Evolutionary conservation across 305 asterid species (phyloP).

Genomic region (Fraxinus sp.): DNA sequence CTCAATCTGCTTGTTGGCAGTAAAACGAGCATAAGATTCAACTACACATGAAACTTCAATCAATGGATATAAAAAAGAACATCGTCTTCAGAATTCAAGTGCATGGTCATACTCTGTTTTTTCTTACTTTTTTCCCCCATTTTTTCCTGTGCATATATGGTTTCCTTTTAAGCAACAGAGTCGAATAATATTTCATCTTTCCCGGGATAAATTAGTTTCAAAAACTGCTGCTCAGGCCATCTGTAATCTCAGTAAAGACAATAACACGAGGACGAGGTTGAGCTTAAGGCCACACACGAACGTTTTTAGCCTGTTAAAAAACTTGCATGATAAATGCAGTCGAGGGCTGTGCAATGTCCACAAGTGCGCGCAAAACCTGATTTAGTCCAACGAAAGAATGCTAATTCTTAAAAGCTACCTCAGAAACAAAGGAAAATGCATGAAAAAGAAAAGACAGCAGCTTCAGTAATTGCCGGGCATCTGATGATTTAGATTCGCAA

Average conservation of each 20-base stretch:
- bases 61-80: neutral
- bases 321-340: neutral
- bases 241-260: neutral
- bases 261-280: neutral
- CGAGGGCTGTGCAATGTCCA: neutral
- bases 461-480: neutral
- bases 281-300: neutral
- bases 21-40: neutral
- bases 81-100: neutral
- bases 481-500: neutral
- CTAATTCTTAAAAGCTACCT: neutral
- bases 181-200: conserved; percentile 2
- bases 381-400: neutral
- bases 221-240: neutral
- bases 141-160: neutral
- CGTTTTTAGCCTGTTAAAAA: neutral
- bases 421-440: neutral
- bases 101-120: neutral
- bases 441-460: neutral
- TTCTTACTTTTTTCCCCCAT: neutral
- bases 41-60: neutral
- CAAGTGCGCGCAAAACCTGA: neutral
- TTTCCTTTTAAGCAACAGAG: neutral
- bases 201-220: neutral
- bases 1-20: neutral